phyloP scores from a whole-genome alignment of 495 filamentous ascomycete species.

The Amniculicola lignicola region DNA sequence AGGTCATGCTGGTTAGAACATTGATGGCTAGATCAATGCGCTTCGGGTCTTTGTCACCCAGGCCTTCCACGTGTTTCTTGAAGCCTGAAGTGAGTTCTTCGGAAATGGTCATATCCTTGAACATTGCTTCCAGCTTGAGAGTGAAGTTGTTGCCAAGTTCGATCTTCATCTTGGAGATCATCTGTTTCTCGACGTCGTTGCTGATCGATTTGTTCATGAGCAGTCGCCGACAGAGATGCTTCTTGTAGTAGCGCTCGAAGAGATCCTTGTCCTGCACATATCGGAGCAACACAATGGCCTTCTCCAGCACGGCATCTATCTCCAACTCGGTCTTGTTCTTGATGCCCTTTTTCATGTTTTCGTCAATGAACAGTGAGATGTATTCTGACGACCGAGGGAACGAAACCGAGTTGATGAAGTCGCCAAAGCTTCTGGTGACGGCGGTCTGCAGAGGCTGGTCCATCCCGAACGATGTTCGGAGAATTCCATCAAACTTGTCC shows the following conservation, averaged over 20 bases:
- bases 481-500: constrained; percentile 82
- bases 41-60: constrained; percentile 63
- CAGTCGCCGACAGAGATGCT: constrained; percentile 82
- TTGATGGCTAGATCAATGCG: constrained; percentile 76
- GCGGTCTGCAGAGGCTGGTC: constrained; percentile 79
- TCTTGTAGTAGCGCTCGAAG: constrained; percentile 98
- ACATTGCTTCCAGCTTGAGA: constrained; percentile 91
- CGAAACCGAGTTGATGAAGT: constrained; percentile 73
- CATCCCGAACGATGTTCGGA: constrained; percentile 62
- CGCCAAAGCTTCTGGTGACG: constrained; percentile 76
- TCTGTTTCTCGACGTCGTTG: constrained; percentile 86
- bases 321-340: constrained; percentile 89
- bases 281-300: constrained; percentile 79
- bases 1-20: constrained; percentile 88
- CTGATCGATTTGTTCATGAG: constrained; percentile 83
- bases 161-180: constrained; percentile 94
- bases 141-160: constrained; percentile 95
- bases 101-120: constrained; percentile 91
- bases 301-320: constrained; percentile 82
- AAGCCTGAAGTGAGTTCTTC: constrained; percentile 78
- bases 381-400: constrained; percentile 82
- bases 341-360: constrained; percentile 90
- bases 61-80: constrained; percentile 60
- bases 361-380: constrained; percentile 95
- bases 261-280: constrained; percentile 91